Evolutionary conservation across 495 filamentous ascomycete genomes (phyloP).

Genomic region (Glonium stellatum): DNA sequence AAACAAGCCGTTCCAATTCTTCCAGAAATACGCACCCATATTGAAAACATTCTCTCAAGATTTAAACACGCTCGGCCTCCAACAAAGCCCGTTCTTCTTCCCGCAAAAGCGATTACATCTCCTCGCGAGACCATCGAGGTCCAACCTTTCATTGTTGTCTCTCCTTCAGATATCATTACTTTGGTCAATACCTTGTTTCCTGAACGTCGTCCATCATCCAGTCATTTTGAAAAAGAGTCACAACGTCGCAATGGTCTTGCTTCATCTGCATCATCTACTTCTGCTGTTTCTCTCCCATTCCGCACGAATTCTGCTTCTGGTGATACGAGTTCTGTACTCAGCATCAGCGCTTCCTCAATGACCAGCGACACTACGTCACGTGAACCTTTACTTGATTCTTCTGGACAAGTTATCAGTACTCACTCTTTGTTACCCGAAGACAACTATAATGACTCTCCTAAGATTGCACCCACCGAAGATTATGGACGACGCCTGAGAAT

Average conservation of each 20-base stretch:
- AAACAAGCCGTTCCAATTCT: slow-evolving; percentile 55
- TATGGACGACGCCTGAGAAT: slow-evolving; percentile 42
- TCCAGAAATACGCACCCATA: slow-evolving; percentile 60
- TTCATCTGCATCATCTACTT: slow-evolving; percentile 61
- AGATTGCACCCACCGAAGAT: slow-evolving; percentile 33
- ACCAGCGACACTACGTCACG: slow-evolving; percentile 60
- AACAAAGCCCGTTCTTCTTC: slow-evolving; percentile 55
- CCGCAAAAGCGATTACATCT: slow-evolving; percentile 61
- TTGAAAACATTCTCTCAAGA: slow-evolving; percentile 66
- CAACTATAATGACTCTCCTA: slow-evolving; percentile 14
- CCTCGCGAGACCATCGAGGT: slow-evolving; percentile 63
- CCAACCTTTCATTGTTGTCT: slow-evolving; percentile 65
- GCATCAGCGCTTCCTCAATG: slow-evolving; percentile 60
- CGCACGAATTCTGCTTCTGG: slow-evolving; percentile 25
- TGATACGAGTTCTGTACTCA: slow-evolving; percentile 49
- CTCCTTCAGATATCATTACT: slow-evolving; percentile 64
- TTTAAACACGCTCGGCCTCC: slow-evolving; percentile 51
- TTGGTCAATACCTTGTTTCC: slow-evolving; percentile 68
- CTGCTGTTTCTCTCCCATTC: slow-evolving; percentile 49
- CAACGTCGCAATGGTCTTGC: slow-evolving; percentile 45
- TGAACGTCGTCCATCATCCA: slow-evolving; percentile 50
- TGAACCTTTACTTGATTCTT: slow-evolving; percentile 55
- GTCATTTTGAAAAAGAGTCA: slow-evolving; percentile 37
- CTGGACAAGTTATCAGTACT: slow-evolving; percentile 22
- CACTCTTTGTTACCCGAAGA: slow-evolving; percentile 8